A percentile compares a stretch with the other conserved stretches of the same genome.
Conservation (phyloP, 345 rosid genomes). For the Salix dunnii region DNA sequence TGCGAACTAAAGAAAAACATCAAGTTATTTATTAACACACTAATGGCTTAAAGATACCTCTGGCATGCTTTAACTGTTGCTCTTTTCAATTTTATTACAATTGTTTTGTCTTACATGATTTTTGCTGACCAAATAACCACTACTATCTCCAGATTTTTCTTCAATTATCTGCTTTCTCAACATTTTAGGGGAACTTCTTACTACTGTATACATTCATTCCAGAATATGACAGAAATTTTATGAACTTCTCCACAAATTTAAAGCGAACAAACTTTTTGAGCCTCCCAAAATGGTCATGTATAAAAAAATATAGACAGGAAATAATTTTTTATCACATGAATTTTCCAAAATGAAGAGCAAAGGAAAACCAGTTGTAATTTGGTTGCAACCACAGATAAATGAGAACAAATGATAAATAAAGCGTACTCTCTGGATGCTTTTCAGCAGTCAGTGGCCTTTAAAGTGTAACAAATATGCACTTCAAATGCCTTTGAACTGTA, state of each 20-base stretch:
- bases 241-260: neutral
- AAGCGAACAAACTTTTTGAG: neutral
- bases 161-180: neutral
- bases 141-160: neutral
- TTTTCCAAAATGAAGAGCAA: neutral
- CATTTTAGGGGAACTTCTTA: neutral
- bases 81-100: no score
- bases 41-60: neutral
- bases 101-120: neutral
- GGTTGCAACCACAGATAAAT: neutral
- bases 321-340: neutral
- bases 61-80: no score
- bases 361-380: neutral
- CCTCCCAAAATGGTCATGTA: neutral
- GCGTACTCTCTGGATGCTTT: neutral
- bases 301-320: neutral
- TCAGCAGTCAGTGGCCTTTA: neutral
- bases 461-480: neutral
- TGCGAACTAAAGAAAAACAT: neutral
- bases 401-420: neutral
- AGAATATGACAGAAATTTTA: neutral
- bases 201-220: neutral
- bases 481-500: neutral
- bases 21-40: neutral
- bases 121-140: neutral